These are phyloP conservation scores for Phaffia rhodozyma DNA, from an alignment of 1,284 basidiomycete species.

Conservation along the genomic window DNA sequence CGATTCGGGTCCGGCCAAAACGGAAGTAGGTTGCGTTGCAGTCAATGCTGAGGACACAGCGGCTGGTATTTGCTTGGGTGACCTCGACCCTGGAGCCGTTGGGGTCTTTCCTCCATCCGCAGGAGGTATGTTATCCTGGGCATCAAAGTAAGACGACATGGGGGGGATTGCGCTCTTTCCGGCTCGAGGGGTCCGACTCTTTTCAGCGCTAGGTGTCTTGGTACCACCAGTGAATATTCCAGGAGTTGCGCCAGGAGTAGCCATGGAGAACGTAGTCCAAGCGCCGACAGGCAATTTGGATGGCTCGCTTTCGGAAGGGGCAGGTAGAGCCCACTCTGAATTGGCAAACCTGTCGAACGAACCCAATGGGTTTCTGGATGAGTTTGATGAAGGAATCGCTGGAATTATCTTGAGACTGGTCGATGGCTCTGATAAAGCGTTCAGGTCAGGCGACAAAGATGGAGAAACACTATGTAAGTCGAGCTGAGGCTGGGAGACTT, in stretches of 20 bases:
- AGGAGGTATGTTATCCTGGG: not conserved
- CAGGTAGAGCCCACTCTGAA: constrained; percentile 25
- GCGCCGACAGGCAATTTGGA: not conserved
- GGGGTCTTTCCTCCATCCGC: constrained; percentile 2
- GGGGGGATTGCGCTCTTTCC: not conserved
- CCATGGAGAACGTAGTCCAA: constrained; percentile 15
- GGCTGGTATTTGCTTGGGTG: not conserved
- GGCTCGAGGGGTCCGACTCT: constrained; percentile 1
- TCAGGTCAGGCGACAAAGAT: not conserved
- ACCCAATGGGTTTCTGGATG: constrained; percentile 8
- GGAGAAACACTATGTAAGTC: constrained; percentile 1
- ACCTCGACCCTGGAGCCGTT: not conserved
- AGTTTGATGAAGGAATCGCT: constrained; percentile 12
- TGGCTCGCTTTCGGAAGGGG: constrained; percentile 20
- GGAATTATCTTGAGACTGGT: not conserved
- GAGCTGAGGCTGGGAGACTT: constrained; percentile 19
- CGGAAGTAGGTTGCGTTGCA: not conserved
- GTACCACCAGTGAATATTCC: not conserved
- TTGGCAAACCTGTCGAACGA: constrained; percentile 14
- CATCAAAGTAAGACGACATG: constrained; percentile 11
- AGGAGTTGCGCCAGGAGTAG: constrained; percentile 11
- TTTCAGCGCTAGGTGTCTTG: not conserved
- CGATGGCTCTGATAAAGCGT: not conserved
- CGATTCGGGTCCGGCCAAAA: not conserved
- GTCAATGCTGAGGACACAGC: not conserved